Evolutionary conservation across 164 flowering plant species (phyloP).

Genomic region (Umbellularia californica): DNA sequence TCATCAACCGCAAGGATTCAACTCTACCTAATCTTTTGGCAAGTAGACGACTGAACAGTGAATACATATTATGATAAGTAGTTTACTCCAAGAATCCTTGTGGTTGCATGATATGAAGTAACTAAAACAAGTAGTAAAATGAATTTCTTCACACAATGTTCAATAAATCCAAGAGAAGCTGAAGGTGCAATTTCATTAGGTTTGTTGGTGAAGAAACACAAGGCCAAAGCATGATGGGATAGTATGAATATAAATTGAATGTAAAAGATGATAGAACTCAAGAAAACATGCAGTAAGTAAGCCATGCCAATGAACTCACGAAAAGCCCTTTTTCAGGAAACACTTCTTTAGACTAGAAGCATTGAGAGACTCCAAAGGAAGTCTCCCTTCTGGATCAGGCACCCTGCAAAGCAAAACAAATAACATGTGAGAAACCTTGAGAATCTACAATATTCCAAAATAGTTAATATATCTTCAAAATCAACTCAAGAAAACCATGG

Average conservation of each 20-base stretch:
- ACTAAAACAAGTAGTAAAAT: background rate
- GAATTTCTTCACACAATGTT: background rate
- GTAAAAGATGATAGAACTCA: background rate
- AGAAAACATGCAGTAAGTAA: background rate
- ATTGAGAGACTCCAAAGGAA: conserved; percentile 77
- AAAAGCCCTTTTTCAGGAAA: conserved; percentile 76
- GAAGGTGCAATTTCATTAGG: background rate
- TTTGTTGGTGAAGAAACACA: background rate
- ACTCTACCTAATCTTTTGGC: background rate
- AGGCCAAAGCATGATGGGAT: background rate
- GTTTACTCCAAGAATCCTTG: background rate
- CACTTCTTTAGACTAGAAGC: conserved; percentile 67
- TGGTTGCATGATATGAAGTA: background rate
- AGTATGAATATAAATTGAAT: too few species aligned
- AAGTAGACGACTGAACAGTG: background rate
- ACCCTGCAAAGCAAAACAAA: conserved; percentile 33
- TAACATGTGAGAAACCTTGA: background rate
- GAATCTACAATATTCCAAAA: background rate
- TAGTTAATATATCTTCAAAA: background rate
- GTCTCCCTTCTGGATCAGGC: conserved; percentile 85
- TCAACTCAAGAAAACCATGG: background rate
- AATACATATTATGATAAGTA: background rate
- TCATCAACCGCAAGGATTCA: too few species aligned
- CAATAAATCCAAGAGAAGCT: background rate
- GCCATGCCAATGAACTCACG: conserved; percentile 55